phyloP scores from a whole-genome alignment of 805 yeast species.

The Lipomyces sp. region DNA sequence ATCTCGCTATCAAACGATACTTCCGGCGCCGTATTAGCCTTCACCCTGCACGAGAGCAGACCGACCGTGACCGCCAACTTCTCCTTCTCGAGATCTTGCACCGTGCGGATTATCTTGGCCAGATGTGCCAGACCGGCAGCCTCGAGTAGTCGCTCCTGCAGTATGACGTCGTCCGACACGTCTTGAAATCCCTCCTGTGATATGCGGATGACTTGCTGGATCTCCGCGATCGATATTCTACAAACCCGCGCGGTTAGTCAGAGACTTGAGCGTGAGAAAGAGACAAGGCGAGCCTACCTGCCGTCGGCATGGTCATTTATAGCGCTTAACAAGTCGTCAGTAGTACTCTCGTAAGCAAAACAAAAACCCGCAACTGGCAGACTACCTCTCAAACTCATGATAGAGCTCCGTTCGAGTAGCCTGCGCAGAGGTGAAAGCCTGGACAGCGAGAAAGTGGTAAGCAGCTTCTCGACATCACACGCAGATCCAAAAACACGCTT shows the following conservation, averaged over 20 bases:
- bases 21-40: conserved; percentile 9
- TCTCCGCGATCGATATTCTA: conserved; percentile 20
- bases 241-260: neutral
- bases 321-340: conserved; percentile 9
- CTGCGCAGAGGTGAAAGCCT: conserved; percentile 24
- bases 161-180: conserved; percentile 20
- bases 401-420: conserved; percentile 28
- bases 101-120: conserved; percentile 14
- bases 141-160: conserved; percentile 13
- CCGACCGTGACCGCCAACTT: conserved; percentile 16
- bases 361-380: too few species aligned
- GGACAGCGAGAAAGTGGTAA: neutral
- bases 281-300: conserved; percentile 3
- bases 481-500: neutral
- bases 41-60: conserved; percentile 4
- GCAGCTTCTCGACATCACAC: neutral
- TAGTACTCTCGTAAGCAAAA: neutral
- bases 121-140: neutral
- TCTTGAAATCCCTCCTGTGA: conserved; percentile 29
- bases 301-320: conserved; percentile 23
- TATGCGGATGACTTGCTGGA: conserved; percentile 24
- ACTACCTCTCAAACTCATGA: conserved; percentile 27
- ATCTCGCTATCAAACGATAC: conserved; percentile 18
- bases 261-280: neutral
- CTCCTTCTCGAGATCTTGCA: conserved; percentile 24